Percentiles rank a stretch among this genome's conserved stretches.
These are phyloP conservation scores for Thalassiosira hispida DNA, from an alignment of 352 stramenopile genomes.

Conservation along the genomic window DNA sequence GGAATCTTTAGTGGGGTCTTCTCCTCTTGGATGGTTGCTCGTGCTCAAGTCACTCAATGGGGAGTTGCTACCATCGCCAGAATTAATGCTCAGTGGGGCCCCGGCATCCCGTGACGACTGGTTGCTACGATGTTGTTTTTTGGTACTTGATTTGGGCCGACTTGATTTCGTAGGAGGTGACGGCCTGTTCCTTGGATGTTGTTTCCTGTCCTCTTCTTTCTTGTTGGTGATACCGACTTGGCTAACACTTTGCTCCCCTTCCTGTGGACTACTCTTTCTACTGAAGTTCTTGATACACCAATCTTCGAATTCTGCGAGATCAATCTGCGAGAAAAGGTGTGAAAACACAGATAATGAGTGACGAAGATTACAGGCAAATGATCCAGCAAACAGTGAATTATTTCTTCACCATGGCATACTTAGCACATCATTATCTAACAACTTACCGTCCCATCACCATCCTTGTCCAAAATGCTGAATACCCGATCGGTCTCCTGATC, in stretches of 20 bases:
- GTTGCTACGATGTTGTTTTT: not conserved
- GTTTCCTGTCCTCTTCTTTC: too few species aligned
- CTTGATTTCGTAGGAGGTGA: not conserved
- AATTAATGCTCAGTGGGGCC: not conserved
- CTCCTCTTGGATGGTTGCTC: not conserved
- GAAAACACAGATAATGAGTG: too few species aligned
- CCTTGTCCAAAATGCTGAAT: conserved; percentile 22
- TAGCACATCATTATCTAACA: not conserved
- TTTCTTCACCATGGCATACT: too few species aligned
- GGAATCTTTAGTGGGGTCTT: not conserved
- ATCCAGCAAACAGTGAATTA: too few species aligned
- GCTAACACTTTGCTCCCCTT: too few species aligned
- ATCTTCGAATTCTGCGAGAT: too few species aligned
- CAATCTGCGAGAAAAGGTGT: too few species aligned
- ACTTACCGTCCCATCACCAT: conserved; percentile 22
- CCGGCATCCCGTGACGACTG: not conserved
- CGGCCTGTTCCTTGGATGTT: too few species aligned
- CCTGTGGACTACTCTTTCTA: too few species aligned
- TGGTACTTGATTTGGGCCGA: not conserved
- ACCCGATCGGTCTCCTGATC: conserved; percentile 12
- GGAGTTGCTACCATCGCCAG: not conserved
- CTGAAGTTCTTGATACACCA: too few species aligned
- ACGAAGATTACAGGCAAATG: too few species aligned
- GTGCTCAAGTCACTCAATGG: conserved; percentile 5
- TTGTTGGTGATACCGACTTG: too few species aligned